Evolutionary conservation across 129 eudicot species (phyloP).

Genomic region (Erigeron canadensis): DNA sequence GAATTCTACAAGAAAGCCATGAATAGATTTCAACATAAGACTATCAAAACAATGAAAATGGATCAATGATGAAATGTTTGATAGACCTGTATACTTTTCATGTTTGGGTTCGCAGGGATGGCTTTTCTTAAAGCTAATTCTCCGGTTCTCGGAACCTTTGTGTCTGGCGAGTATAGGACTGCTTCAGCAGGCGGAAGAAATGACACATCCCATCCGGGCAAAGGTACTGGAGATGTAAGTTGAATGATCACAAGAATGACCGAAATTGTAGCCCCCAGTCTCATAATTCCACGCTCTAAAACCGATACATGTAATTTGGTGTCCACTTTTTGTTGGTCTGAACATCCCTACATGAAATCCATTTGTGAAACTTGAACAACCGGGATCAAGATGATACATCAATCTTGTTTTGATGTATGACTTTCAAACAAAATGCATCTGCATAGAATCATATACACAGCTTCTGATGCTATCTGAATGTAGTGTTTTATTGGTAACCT

Average conservation of each 20-base stretch:
- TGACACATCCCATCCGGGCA: slow-evolving; percentile 42
- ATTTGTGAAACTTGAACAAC: slow-evolving; percentile 31
- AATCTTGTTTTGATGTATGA: not conserved
- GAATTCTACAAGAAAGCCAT: slow-evolving; percentile 58
- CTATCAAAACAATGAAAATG: not conserved
- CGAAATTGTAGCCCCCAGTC: slow-evolving; percentile 47
- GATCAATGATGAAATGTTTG: not conserved
- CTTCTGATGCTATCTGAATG: no score
- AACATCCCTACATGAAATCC: slow-evolving; percentile 66
- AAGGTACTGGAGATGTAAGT: slow-evolving; percentile 70
- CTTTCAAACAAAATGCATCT: not conserved
- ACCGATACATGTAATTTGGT: slow-evolving; percentile 27
- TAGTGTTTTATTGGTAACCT: not conserved
- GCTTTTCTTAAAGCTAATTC: slow-evolving; percentile 97
- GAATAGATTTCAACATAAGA: slow-evolving; percentile 9
- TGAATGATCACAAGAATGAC: slow-evolving; percentile 57
- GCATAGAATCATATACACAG: not conserved
- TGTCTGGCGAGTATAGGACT: slow-evolving; percentile 94
- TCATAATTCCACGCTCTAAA: slow-evolving; percentile 48
- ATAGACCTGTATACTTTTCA: slow-evolving; percentile 88
- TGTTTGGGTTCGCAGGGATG: slow-evolving; percentile 89
- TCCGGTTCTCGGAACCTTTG: slow-evolving; percentile 95
- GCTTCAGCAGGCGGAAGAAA: slow-evolving; percentile 71
- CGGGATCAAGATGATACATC: not conserved
- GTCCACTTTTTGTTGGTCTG: slow-evolving; percentile 23